These are phyloP conservation scores for Botrytis paeoniae DNA, from an alignment of 2,329 filamentous ascomycete species.

Conservation along the genomic window DNA sequence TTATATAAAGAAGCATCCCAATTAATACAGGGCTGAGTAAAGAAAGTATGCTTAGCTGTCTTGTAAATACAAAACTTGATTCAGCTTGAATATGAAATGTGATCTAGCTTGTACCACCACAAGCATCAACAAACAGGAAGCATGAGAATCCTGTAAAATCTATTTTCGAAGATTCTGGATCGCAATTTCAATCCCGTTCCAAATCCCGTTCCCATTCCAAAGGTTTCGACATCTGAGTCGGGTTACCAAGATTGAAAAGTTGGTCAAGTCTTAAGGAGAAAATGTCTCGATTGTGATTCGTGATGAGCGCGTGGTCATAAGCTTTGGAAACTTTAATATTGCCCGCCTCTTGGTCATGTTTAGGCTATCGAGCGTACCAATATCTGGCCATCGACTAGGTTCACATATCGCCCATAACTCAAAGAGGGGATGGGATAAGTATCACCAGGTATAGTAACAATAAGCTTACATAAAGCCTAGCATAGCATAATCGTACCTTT, in stretches of 20 bases:
- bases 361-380: not conserved
- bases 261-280: not conserved
- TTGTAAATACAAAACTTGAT: not conserved
- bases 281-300: not conserved
- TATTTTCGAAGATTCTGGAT: not conserved
- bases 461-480: slow-evolving; percentile 11
- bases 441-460: not conserved
- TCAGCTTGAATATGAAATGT: slow-evolving; percentile 4
- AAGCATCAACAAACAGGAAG: not conserved
- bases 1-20: not conserved
- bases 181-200: not conserved
- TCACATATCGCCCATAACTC: slow-evolving; percentile 6
- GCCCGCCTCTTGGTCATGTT: not conserved
- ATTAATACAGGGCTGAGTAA: not conserved
- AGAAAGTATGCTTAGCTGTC: not conserved
- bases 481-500: not conserved
- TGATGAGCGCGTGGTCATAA: not conserved
- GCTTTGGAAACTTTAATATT: not conserved
- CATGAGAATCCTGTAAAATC: not conserved
- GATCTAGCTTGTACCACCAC: not conserved
- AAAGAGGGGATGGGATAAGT: not conserved
- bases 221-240: not conserved
- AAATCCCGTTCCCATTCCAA: not conserved
- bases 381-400: not conserved
- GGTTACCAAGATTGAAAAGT: not conserved